phyloP scores from a whole-genome alignment of 192 early-diverging fungal species.

The Phlyctochytrium arcticum region DNA sequence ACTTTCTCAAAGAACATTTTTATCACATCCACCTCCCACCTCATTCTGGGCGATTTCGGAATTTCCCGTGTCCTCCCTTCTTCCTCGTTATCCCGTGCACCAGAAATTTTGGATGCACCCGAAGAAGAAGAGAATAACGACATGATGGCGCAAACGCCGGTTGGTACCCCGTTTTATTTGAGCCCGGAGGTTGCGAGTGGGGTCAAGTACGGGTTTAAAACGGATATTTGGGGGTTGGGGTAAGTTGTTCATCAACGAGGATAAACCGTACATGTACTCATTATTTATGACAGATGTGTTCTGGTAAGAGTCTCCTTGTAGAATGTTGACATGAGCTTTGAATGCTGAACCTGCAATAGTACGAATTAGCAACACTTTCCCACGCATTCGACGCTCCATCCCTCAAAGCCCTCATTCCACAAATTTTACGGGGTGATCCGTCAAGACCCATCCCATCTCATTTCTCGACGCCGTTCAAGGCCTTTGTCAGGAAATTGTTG shows the following conservation, averaged over 20 bases:
- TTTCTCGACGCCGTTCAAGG: too few relatives aligned
- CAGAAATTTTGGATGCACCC: slow-evolving; percentile 7
- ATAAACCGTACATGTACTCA: too few relatives aligned
- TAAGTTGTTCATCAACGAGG: too few relatives aligned
- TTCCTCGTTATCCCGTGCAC: too few relatives aligned
- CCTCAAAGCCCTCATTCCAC: background rate
- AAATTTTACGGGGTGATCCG: too few relatives aligned
- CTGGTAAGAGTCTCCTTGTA: background rate
- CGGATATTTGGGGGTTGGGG: slow-evolving; percentile 13
- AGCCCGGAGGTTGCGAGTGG: slow-evolving; percentile 4
- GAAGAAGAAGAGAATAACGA: background rate
- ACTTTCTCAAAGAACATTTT: slow-evolving; percentile 22
- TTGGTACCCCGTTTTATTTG: slow-evolving; percentile 20
- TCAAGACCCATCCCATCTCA: too few relatives aligned
- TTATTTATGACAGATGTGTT: background rate
- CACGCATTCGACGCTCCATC: slow-evolving; percentile 7
- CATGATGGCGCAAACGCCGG: background rate
- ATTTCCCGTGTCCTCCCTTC: background rate
- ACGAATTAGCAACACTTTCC: slow-evolving; percentile 8
- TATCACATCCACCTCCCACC: background rate
- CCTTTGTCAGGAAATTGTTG: too few relatives aligned
- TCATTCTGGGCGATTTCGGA: slow-evolving; percentile 19
- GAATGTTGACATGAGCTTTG: too few relatives aligned
- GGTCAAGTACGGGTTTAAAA: slow-evolving; percentile 2
- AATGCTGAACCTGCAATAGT: background rate